Percentiles rank a stretch among this genome's conserved stretches.
phyloP scores from a whole-genome alignment of 257 asterid genomes.

The Primulina eburnea region DNA sequence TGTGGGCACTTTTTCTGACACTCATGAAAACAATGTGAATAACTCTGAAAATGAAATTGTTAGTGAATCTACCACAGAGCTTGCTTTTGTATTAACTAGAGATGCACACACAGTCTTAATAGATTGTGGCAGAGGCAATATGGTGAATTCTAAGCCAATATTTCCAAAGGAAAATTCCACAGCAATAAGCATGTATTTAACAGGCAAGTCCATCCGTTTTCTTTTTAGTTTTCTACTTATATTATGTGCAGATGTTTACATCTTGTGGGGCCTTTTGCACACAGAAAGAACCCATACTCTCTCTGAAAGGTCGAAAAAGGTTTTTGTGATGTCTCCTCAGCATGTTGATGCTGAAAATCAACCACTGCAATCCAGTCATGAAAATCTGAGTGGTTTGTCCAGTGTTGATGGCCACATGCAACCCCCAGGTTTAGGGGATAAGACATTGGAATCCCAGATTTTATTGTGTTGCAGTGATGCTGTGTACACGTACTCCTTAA shows the following conservation, averaged over 20 bases:
- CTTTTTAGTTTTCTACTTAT: slow-evolving; percentile 16
- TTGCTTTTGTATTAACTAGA: slow-evolving; percentile 54
- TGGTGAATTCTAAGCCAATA: slow-evolving; percentile 46
- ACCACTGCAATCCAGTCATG: slow-evolving; percentile 27
- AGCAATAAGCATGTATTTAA: slow-evolving; percentile 61
- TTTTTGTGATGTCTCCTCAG: slow-evolving; percentile 30
- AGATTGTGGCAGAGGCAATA: slow-evolving; percentile 56
- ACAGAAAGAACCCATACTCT: slow-evolving; percentile 48
- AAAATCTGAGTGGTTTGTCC: slow-evolving; percentile 33
- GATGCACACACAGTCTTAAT: slow-evolving; percentile 61
- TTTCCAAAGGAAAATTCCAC: slow-evolving; percentile 48
- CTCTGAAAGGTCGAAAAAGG: slow-evolving; percentile 41
- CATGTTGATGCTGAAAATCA: slow-evolving; percentile 36
- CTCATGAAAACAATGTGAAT: slow-evolving; percentile 31
- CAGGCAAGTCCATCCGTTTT: slow-evolving; percentile 58
- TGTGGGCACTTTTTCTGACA: slow-evolving; percentile 37
- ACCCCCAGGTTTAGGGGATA: slow-evolving; percentile 29
- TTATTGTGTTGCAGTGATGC: slow-evolving; percentile 75
- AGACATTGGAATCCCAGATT: slow-evolving; percentile 41
- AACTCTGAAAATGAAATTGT: slow-evolving; percentile 42
- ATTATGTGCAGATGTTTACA: slow-evolving; percentile 24
- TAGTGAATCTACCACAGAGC: slow-evolving; percentile 44
- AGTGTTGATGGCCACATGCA: slow-evolving; percentile 31
- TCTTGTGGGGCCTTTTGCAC: slow-evolving; percentile 28
- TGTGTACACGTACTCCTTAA: slow-evolving; percentile 47